Evolutionary conservation across 345 rosid species (phyloP), one percentile per base, ranked within the genome.

Genomic region (Syzygium grande): DNA sequence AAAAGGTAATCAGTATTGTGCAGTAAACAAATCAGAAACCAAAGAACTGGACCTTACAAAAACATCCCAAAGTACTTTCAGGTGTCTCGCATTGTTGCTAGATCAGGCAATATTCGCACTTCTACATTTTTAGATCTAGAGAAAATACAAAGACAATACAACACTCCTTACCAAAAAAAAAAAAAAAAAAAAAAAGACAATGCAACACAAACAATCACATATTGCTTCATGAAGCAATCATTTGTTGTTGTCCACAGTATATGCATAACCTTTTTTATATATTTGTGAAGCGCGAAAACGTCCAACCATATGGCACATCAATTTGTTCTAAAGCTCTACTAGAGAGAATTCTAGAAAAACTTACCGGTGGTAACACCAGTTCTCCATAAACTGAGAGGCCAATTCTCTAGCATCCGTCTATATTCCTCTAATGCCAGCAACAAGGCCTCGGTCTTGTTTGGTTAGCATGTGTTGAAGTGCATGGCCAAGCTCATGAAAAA

Each of bases 371-470:
- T 95, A 97, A 91, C 98, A 95, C 99, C 98, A 97, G 84, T 96
- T 97, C 92, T 97, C 98, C 99, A 96, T 97, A 90, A 97, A 96
- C 84, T 96, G 99, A 22, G 98, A 97, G 61, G 97, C 96, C 88
- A 97, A 91, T 90, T 96, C 99, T 89, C 94, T 94, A 30, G 99
- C 98, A 88, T 94, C 98, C 99, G 96, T 96, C 87, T 97, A 97
- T 54, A 97, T 90, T 85, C 95, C 96, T 38, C 43, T 41, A 41
- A 41, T 41, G 43, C 43, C 43, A 41, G 43, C 43, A 41, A 41
- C 43, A 41, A 41, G 43, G 43, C 98, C 95, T 89, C 96, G 98
- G 85, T 46, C n/a, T n/a, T n/a, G n/a, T n/a, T n/a, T n/a, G n/a
- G n/a, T n/a, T n/a, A n/a, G n/a, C n/a, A n/a, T n/a, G n/a, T n/a